Conservation (phyloP, 768 basidiomycete genomes). For the Lanmaoa pseudosensibilis region DNA sequence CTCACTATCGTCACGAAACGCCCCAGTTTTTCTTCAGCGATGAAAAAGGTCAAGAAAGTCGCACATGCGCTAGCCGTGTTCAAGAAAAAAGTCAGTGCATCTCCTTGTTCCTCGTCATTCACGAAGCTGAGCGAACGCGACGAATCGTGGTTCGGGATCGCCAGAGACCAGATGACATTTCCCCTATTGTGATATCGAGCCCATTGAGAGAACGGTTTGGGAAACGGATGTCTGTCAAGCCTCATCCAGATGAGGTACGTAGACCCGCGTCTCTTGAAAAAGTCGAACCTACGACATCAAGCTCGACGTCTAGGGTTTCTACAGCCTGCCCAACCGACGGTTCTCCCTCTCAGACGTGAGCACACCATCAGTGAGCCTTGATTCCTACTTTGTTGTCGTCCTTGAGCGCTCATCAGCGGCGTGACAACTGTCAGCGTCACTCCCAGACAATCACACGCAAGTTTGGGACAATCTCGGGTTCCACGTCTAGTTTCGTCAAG, state of each 20-base stretch:
- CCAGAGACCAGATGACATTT: constrained; percentile 26
- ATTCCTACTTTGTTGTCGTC: background rate
- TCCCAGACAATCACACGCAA: constrained; percentile 14
- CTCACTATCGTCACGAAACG: constrained; percentile 10
- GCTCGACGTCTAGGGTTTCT: constrained; percentile 19
- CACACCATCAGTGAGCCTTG: constrained; percentile 14
- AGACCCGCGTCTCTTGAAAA: too few relatives aligned
- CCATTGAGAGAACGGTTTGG: constrained; percentile 33
- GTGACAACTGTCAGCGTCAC: background rate
- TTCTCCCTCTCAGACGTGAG: constrained; percentile 30
- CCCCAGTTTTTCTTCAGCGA: constrained; percentile 13
- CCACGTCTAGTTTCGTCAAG: constrained; percentile 10
- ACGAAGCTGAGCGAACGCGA: background rate
- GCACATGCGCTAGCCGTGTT: constrained; percentile 21
- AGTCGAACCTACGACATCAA: background rate
- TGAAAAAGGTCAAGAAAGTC: constrained; percentile 26
- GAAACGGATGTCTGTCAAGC: constrained; percentile 27
- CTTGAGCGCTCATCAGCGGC: background rate
- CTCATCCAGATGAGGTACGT: constrained; percentile 30
- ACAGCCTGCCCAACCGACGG: constrained; percentile 31
- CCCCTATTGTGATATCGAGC: constrained; percentile 24
- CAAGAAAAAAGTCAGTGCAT: constrained; percentile 25
- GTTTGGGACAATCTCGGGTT: constrained; percentile 30
- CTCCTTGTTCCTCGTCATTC: background rate
- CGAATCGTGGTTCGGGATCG: background rate